Percentiles rank a stretch among this genome's conserved stretches.
phyloP scores from a whole-genome alignment of 306 rosid species.

The Biancaea sappan region DNA sequence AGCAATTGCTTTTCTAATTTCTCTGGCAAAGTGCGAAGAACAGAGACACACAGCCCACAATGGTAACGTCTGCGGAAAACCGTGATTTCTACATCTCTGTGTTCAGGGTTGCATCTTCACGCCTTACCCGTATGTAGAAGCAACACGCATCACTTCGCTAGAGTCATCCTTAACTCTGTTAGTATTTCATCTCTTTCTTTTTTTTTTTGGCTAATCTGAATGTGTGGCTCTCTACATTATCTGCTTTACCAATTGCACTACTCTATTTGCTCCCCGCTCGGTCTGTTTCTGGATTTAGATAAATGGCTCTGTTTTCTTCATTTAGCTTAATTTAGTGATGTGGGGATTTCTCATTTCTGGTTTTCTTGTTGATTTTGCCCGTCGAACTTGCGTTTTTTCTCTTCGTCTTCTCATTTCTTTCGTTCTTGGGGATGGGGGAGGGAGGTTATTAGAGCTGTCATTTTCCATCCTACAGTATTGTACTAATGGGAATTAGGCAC shows the following conservation, averaged over 20 bases:
- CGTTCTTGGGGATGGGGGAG: constrained; percentile 16
- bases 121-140: not conserved
- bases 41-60: not conserved
- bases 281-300: not conserved
- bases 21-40: not conserved
- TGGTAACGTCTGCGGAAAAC: not conserved
- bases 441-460: constrained; percentile 10
- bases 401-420: no score
- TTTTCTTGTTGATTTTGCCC: not conserved
- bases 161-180: not conserved
- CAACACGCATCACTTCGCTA: not conserved
- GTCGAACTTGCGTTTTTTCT: not conserved
- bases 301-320: not conserved
- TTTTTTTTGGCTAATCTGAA: not conserved
- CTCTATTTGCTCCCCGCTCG: not conserved
- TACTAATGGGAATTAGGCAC: not conserved
- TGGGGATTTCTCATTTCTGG: not conserved
- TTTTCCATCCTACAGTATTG: not conserved
- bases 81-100: not conserved
- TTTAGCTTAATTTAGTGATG: not conserved
- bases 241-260: not conserved
- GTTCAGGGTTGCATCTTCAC: not conserved
- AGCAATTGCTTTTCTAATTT: not conserved
- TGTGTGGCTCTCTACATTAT: not conserved
- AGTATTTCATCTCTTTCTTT: not conserved